Evolutionary conservation across 2,329 filamentous ascomycete genomes (phyloP).

Genomic region (Monilinia vaccinii-corymbosi): DNA sequence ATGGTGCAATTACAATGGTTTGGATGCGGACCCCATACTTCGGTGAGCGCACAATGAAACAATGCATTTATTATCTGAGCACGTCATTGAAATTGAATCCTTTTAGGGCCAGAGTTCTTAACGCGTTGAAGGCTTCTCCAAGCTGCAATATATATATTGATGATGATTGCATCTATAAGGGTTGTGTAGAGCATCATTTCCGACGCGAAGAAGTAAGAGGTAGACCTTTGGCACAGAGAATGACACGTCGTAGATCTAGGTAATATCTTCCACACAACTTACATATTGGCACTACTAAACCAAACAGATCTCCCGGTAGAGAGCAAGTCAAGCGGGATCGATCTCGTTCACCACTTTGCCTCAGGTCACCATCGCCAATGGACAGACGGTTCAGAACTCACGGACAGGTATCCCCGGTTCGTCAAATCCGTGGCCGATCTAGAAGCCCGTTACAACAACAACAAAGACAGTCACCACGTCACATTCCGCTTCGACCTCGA

Average conservation of each 20-base stretch:
- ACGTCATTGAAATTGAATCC: background rate
- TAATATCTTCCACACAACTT: background rate
- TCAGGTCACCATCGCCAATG: slow-evolving; percentile 8
- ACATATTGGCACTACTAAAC: background rate
- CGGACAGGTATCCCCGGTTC: background rate
- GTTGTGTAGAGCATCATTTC: slow-evolving; percentile 16
- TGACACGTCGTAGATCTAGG: slow-evolving; percentile 8
- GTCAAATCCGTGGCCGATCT: background rate
- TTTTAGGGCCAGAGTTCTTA: slow-evolving; percentile 14
- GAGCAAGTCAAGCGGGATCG: background rate
- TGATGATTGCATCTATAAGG: slow-evolving; percentile 19
- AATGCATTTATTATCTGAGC: background rate
- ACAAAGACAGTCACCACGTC: background rate
- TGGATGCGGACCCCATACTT: slow-evolving; percentile 14
- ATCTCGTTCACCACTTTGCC: slow-evolving; percentile 5
- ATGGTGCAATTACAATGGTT: slow-evolving; percentile 19
- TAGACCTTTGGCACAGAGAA: slow-evolving; percentile 13
- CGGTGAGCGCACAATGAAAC: background rate
- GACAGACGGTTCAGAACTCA: background rate
- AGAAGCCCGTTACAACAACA: slow-evolving; percentile 2
- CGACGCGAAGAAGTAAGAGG: slow-evolving; percentile 6
- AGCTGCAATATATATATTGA: slow-evolving; percentile 19
- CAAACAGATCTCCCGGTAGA: slow-evolving; percentile 1
- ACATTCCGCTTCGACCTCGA: background rate
- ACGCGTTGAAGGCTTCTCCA: slow-evolving; percentile 19